phyloP scores from a whole-genome alignment of 78 protist genomes.

The Guillardia theta region DNA sequence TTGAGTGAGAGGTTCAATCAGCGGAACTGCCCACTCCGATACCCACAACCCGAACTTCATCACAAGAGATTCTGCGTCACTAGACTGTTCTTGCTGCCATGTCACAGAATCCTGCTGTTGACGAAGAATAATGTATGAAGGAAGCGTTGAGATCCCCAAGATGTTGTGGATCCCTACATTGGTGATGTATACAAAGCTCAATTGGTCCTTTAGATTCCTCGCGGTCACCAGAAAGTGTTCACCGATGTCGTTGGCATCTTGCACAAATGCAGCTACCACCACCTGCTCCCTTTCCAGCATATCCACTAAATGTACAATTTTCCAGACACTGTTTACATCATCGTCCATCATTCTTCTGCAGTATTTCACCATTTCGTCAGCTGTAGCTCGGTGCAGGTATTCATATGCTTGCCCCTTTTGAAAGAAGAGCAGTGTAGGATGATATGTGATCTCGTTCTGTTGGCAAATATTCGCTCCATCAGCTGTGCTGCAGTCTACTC shows the following conservation, averaged over 20 bases:
- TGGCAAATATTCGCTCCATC: not conserved
- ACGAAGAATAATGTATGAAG: too few relatives aligned
- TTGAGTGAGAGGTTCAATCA: not conserved
- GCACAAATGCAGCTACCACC: not conserved
- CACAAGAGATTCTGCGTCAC: too few relatives aligned
- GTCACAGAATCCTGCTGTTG: too few relatives aligned
- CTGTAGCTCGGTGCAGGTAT: not conserved
- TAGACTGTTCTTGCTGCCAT: too few relatives aligned
- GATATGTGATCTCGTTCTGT: not conserved
- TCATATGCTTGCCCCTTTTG: not conserved
- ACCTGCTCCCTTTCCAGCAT: not conserved
- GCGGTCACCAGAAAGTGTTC: not conserved
- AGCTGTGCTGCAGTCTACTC: conserved; percentile 3
- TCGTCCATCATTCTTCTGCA: not conserved
- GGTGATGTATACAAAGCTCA: not conserved
- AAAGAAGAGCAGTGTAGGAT: not conserved
- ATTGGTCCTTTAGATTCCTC: not conserved
- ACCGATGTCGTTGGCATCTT: not conserved
- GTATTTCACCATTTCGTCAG: not conserved
- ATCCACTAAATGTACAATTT: not conserved
- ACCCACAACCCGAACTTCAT: too few relatives aligned
- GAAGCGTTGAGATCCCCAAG: too few relatives aligned
- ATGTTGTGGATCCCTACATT: too few relatives aligned
- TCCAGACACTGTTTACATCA: not conserved
- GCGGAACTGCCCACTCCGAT: too few relatives aligned